Conservation (phyloP, 208 protist genomes). For the Leishmania martiniquensis region DNA sequence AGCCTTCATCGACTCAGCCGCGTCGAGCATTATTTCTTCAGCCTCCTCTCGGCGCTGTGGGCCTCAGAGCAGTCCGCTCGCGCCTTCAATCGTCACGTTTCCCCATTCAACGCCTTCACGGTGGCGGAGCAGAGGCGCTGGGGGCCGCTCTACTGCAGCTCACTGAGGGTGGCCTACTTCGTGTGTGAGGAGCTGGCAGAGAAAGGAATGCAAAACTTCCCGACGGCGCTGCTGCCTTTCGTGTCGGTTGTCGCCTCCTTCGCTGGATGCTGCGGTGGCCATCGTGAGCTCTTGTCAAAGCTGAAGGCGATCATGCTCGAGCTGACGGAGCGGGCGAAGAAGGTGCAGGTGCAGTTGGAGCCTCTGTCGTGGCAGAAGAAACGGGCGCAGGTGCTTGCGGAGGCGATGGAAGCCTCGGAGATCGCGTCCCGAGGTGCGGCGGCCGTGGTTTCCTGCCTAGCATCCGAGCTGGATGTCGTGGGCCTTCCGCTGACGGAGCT, state of each 20-base stretch:
- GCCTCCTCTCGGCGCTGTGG: conserved; percentile 29
- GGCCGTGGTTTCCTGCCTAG: conserved; percentile 57
- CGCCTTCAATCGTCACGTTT: conserved; percentile 62
- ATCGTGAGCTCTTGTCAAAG: conserved; percentile 71
- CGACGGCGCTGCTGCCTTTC: conserved; percentile 55
- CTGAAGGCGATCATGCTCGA: conserved; percentile 64
- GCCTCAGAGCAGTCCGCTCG: conserved; percentile 47
- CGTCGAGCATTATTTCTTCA: conserved; percentile 19
- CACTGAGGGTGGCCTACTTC: conserved; percentile 63
- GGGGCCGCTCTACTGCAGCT: conserved; percentile 70
- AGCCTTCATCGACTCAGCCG: conserved; percentile 10
- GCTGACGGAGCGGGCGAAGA: conserved; percentile 68
- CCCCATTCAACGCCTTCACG: conserved; percentile 54
- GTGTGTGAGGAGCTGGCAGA: conserved; percentile 63
- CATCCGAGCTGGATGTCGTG: conserved; percentile 71
- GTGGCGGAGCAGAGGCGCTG: conserved; percentile 48
- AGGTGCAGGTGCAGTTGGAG: conserved; percentile 63
- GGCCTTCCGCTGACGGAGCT: conserved; percentile 39
- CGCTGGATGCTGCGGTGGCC: conserved; percentile 67
- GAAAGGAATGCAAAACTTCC: conserved; percentile 53
- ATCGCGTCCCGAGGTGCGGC: conserved; percentile 21
- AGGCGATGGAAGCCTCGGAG: conserved; percentile 29
- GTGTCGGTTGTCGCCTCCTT: conserved; percentile 69
- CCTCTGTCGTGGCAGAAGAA: conserved; percentile 27
- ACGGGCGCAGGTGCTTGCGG: conserved; percentile 38